Percentiles rank a stretch among this genome's conserved stretches.
Evolutionary conservation across 306 rosid species (phyloP).

Genomic region (Geum urbanum): DNA sequence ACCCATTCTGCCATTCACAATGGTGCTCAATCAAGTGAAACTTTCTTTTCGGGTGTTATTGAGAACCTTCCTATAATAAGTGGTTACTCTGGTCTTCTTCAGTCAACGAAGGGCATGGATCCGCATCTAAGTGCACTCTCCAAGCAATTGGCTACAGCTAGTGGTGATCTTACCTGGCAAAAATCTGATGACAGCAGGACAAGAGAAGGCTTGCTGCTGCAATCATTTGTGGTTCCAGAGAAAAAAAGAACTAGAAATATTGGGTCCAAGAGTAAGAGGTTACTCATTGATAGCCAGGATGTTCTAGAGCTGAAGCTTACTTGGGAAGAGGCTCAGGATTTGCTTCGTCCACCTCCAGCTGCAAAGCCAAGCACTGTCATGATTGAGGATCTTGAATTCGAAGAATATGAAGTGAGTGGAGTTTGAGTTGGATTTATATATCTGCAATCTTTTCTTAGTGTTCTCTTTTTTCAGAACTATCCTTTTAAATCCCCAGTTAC

Average conservation of each 20-base stretch:
- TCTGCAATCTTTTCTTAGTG: neutral
- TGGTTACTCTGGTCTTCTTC: conserved; percentile 94
- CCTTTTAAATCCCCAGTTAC: neutral
- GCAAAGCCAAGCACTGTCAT: conserved; percentile 78
- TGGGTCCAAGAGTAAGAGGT: conserved; percentile 92
- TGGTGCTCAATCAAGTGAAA: conserved; percentile 81
- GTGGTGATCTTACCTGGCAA: conserved; percentile 70
- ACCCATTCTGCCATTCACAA: conserved; percentile 64
- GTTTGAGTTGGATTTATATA: neutral
- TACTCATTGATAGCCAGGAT: conserved; percentile 93
- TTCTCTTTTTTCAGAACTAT: neutral
- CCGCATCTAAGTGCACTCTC: conserved; percentile 63
- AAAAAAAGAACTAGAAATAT: conserved; percentile 82
- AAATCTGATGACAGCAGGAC: conserved; percentile 63
- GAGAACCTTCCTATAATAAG: conserved; percentile 89
- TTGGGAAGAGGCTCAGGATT: conserved; percentile 97
- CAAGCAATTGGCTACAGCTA: conserved; percentile 60
- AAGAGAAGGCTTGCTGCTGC: conserved; percentile 64
- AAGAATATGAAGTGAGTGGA: conserved; percentile 87
- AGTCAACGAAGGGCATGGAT: conserved; percentile 79
- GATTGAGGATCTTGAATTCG: conserved; percentile 86
- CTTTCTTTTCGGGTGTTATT: conserved; percentile 79
- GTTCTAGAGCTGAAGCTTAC: conserved; percentile 88
- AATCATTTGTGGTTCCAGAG: conserved; percentile 63
- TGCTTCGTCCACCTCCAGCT: conserved; percentile 90